Evolutionary conservation across 106 monocot genomes (phyloP), one percentile per base, ranked within the genome.

Genomic region (Acorus calamus): DNA sequence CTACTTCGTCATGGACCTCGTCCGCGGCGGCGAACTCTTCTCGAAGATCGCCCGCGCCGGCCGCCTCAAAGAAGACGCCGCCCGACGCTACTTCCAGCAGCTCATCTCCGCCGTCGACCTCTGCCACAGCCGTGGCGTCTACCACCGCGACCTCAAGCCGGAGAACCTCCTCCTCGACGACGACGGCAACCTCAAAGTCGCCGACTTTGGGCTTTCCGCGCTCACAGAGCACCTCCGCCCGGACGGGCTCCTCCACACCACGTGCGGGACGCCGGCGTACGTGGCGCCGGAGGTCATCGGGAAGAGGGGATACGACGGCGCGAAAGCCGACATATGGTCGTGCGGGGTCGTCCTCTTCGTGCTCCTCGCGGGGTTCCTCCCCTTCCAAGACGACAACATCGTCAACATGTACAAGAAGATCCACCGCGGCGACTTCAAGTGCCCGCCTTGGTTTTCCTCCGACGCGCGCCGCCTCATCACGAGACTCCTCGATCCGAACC

Each of bases 361-460:
- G 12, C 78, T 78, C 42, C 64, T 78, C 57, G 63, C 73, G 46
- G 78, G 78, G 5, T 59, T 54, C 62, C 68, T 78, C 44, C 78
- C 78, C 5, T 78, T 78, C 46, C 69, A 73, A 42, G 73, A 73
- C 64, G 86, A 73, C 53, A 86, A 86, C 47, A 7, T 82, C 42
- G 70, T 79, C 42, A 55, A 53, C 50, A 86, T 86, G 86, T 86
- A 86, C 71, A 60, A 61, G 55, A 86, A 76, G 63, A 82, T 82
- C 69, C 75, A 72, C 55, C 68, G 76, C 14, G 81, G 76, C 0
- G 82, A 81, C 59, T 86, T 79, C 74, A 75, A 76, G 61, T 64
- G 81, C 51, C 85, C 85, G 44, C 76, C 85, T 8, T 86, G 85
- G 85, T 69, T 81, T 61, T 86, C 86, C 42, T 42, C 75, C 14